Conservation (phyloP, 2,329 filamentous ascomycete species). For the Alternaria sp. region DNA sequence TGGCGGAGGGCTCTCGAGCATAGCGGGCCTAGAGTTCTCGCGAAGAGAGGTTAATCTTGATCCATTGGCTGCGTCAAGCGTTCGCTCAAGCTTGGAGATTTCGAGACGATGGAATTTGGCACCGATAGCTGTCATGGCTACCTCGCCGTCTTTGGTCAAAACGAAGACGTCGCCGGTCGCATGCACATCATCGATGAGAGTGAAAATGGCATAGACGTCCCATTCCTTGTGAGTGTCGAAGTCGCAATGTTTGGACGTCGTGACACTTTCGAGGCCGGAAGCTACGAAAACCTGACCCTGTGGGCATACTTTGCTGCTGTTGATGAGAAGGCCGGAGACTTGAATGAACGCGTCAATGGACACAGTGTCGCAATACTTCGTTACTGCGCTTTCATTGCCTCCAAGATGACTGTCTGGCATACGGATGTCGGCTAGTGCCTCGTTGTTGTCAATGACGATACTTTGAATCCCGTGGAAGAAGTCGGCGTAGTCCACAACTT, state of each 20-base stretch:
- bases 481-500: constrained; percentile 20
- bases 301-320: constrained; percentile 18
- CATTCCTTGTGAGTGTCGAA: constrained; percentile 8
- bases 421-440: constrained; percentile 17
- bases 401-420: constrained; percentile 10
- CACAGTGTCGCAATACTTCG: constrained; percentile 17
- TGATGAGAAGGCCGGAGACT: constrained; percentile 26
- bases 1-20: not conserved
- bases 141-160: constrained; percentile 2
- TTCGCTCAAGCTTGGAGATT: constrained; percentile 17
- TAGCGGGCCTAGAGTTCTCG: not conserved
- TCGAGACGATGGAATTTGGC: constrained; percentile 18
- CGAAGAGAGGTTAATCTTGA: not conserved
- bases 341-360: constrained; percentile 25
- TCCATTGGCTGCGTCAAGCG: constrained; percentile 7
- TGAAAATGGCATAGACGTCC: constrained; percentile 16
- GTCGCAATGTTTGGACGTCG: constrained; percentile 9
- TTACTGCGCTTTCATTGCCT: constrained; percentile 16
- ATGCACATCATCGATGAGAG: constrained; percentile 2
- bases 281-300: constrained; percentile 21
- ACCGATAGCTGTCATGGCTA: constrained; percentile 14
- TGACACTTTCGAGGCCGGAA: constrained; percentile 19
- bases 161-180: constrained; percentile 22
- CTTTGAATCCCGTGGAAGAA: constrained; percentile 19
- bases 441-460: constrained; percentile 17